Percentiles rank a stretch among this genome's conserved stretches.
Conservation (phyloP, 2,329 filamentous ascomycete species). For the Botrytis sinoallii region DNA sequence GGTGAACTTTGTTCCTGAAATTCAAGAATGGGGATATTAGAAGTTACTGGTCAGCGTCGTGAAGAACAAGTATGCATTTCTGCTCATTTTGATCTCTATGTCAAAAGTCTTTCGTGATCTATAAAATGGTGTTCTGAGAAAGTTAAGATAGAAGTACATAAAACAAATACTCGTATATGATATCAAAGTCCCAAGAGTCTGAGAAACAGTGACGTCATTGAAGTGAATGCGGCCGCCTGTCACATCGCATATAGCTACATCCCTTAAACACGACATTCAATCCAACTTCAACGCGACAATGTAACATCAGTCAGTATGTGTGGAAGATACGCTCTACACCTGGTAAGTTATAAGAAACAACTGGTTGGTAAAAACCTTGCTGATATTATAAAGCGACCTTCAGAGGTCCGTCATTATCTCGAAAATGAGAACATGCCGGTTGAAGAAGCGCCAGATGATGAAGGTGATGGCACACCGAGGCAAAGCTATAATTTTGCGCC, state of each 20-base stretch:
- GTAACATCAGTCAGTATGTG: slow-evolving; percentile 32
- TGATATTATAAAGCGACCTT: slow-evolving; percentile 59
- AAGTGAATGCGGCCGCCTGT: background rate
- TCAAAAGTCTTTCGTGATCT: background rate
- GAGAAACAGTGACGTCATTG: background rate
- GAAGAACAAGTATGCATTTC: background rate
- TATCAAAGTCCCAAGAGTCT: background rate
- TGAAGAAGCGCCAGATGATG: slow-evolving; percentile 68
- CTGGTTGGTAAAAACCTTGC: background rate
- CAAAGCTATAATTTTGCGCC: slow-evolving; percentile 93
- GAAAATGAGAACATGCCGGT: slow-evolving; percentile 72
- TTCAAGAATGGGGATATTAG: background rate
- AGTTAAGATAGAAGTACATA: background rate
- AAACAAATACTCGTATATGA: background rate
- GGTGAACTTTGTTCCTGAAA: background rate
- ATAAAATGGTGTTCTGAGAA: background rate
- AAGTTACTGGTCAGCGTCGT: background rate
- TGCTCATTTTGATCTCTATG: background rate
- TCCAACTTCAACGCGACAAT: slow-evolving; percentile 4
- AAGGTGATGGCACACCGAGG: slow-evolving; percentile 54
- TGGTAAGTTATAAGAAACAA: slow-evolving; percentile 26
- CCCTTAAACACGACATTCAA: background rate
- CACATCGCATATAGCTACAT: background rate
- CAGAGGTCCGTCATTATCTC: slow-evolving; percentile 70
- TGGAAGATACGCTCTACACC: slow-evolving; percentile 36